Evolutionary conservation across 257 asterid genomes (phyloP).

Genomic region (Anisodus acutangulus): DNA sequence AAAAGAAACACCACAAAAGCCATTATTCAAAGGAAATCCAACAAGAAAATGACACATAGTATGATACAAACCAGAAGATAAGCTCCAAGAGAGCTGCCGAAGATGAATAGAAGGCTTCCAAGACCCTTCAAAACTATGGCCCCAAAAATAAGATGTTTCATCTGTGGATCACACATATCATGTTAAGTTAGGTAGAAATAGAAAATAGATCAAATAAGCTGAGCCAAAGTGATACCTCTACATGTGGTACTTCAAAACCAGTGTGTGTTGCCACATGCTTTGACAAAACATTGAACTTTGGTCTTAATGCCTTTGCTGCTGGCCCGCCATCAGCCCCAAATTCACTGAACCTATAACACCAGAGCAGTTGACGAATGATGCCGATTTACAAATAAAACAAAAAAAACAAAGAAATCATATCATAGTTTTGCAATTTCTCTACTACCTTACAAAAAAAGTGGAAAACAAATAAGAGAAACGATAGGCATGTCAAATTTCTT

Average conservation of each 20-base stretch:
- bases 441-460: neutral
- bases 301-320: slow-evolving; percentile 67
- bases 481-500: neutral
- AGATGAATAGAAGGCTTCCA: slow-evolving; percentile 83
- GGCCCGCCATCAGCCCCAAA: slow-evolving; percentile 91
- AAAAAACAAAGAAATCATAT: neutral
- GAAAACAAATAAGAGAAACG: neutral
- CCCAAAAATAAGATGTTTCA: slow-evolving; percentile 74
- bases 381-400: neutral
- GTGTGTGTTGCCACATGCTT: slow-evolving; percentile 66
- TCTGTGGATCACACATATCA: slow-evolving; percentile 46
- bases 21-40: slow-evolving; percentile 15
- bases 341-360: slow-evolving; percentile 63
- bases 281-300: slow-evolving; percentile 69
- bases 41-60: neutral
- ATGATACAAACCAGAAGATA: slow-evolving; percentile 60
- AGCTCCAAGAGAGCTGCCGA: slow-evolving; percentile 90
- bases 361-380: neutral
- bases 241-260: slow-evolving; percentile 64
- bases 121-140: slow-evolving; percentile 70
- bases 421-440: neutral
- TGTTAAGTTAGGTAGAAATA: neutral
- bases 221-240: slow-evolving; percentile 59
- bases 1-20: neutral
- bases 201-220: slow-evolving; percentile 18